phyloP scores from a whole-genome alignment of 371 early-diverging fungal genomes.

The Mortierella sp. region DNA sequence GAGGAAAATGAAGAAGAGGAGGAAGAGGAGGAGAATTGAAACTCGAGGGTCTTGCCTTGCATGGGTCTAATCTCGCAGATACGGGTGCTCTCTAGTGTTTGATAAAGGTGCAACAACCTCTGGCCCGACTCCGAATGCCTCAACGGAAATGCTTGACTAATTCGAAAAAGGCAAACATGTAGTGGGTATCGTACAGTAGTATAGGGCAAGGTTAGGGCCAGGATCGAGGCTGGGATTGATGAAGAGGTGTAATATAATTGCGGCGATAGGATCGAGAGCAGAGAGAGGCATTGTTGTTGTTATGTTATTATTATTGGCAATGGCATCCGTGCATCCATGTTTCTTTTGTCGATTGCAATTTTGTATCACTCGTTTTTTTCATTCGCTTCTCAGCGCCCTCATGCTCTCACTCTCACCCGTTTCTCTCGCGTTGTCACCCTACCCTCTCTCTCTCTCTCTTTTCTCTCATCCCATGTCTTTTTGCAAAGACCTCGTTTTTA shows the following conservation, averaged over 20 bases:
- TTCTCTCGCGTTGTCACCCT: background rate
- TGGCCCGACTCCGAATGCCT: too few species aligned
- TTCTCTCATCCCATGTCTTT: background rate
- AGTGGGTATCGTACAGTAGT: background rate
- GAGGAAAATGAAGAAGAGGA: background rate
- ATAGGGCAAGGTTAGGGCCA: background rate
- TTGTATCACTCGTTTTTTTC: conserved; percentile 24
- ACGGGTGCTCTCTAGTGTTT: too few species aligned
- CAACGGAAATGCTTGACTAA: too few species aligned
- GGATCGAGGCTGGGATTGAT: background rate
- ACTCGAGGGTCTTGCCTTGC: too few species aligned
- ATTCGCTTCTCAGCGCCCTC: background rate
- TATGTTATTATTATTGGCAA: background rate
- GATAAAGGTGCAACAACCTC: too few species aligned
- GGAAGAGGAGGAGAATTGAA: background rate
- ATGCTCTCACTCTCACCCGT: background rate
- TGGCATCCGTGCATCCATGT: conserved; percentile 32
- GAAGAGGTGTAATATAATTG: background rate
- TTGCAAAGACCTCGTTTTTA: background rate
- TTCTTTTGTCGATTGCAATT: background rate
- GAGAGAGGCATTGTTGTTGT: too few species aligned
- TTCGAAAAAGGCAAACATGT: too few species aligned
- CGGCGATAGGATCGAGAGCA: background rate
- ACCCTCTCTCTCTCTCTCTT: background rate
- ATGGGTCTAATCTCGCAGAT: too few species aligned